Conservation (phyloP, 1,284 basidiomycete species). For the Leucocoprinus gongylophorus region DNA sequence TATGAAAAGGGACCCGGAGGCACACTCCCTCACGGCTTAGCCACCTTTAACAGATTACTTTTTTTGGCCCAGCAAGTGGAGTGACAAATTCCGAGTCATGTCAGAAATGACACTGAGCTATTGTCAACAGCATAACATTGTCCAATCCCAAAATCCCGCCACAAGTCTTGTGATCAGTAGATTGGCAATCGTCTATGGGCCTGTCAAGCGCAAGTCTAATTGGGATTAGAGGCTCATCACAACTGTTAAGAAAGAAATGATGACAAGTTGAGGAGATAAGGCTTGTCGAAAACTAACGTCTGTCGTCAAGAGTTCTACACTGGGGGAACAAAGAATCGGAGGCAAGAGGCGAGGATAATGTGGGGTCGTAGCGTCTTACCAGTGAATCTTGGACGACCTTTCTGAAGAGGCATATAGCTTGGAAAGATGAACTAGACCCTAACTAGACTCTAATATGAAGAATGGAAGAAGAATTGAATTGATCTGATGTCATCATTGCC, state of each 20-base stretch:
- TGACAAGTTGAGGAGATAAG: not conserved
- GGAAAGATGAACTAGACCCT: not conserved
- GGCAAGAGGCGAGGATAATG: slow-evolving; percentile 2
- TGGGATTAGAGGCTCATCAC: no score
- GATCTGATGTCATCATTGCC: not conserved
- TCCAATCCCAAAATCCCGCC: not conserved
- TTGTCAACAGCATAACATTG: not conserved
- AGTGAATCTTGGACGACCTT: slow-evolving; percentile 5
- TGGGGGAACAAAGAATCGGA: not conserved
- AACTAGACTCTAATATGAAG: not conserved
- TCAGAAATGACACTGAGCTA: slow-evolving; percentile 1
- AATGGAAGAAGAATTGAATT: slow-evolving; percentile 1
- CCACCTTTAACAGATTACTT: no score
- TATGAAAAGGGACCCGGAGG: not conserved
- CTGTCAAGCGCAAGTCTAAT: not conserved
- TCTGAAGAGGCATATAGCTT: slow-evolving; percentile 6
- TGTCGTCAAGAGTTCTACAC: slow-evolving; percentile 2
- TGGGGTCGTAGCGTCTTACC: slow-evolving; percentile 4
- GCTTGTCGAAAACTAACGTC: not conserved
- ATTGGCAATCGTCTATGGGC: no score
- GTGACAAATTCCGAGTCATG: not conserved
- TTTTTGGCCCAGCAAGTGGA: not conserved
- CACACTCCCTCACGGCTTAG: no score
- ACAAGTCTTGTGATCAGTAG: not conserved
- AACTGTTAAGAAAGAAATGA: not conserved